These are phyloP conservation scores for Vitis rotundifolia DNA, from an alignment of 164 flowering plant species.

Conservation along the genomic window DNA sequence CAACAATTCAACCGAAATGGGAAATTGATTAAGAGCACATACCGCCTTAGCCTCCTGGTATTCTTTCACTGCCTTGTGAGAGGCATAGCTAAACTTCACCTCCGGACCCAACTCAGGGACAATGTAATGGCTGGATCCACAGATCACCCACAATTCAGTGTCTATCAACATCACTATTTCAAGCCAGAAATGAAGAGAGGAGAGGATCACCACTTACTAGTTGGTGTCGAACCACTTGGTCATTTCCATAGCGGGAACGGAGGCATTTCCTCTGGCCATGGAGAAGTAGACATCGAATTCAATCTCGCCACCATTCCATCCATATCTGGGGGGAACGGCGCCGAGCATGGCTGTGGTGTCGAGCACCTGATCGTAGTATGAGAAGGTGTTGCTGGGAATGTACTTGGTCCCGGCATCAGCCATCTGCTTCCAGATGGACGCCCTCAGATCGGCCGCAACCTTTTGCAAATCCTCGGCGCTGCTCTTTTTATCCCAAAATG, in stretches of 20 bases:
- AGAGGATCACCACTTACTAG: constrained; percentile 51
- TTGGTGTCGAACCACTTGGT: constrained; percentile 93
- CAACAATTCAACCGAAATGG: no score
- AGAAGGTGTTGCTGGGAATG: constrained; percentile 78
- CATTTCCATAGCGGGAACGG: constrained; percentile 87
- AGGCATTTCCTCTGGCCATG: constrained; percentile 82
- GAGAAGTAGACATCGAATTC: constrained; percentile 73
- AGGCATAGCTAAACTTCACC: constrained; percentile 50
- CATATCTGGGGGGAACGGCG: constrained; percentile 70
- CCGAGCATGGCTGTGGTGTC: constrained; percentile 82
- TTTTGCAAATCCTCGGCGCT: constrained; percentile 66
- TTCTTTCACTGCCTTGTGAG: constrained; percentile 60
- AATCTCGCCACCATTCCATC: constrained; percentile 74
- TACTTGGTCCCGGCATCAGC: constrained; percentile 61
- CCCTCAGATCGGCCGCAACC: constrained; percentile 66
- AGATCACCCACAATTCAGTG: neutral
- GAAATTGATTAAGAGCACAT: constrained; percentile 9
- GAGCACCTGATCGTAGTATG: constrained; percentile 70
- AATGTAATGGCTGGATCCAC: constrained; percentile 50
- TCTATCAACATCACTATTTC: neutral
- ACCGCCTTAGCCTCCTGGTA: constrained; percentile 67
- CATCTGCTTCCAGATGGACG: constrained; percentile 84
- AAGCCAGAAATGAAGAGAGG: neutral
- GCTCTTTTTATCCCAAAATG: constrained; percentile 83
- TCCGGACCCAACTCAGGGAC: constrained; percentile 64